Percentiles rank a stretch among this genome's conserved stretches.
Evolutionary conservation across 2,329 filamentous ascomycete genomes (phyloP).

Genomic region (Neonectria hederae): DNA sequence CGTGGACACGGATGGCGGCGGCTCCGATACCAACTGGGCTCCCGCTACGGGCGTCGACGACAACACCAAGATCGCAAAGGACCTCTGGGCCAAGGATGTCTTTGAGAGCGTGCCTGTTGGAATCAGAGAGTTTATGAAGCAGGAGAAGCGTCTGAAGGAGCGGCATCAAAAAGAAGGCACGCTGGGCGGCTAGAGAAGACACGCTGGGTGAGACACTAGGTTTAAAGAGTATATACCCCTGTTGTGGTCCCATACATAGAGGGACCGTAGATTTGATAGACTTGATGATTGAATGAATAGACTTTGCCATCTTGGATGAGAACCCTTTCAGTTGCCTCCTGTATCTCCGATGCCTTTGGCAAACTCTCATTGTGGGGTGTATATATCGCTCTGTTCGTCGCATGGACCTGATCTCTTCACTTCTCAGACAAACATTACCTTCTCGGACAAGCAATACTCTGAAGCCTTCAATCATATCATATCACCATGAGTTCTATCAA

Average conservation of each 20-base stretch:
- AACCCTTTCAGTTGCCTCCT: not conserved
- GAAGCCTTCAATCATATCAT: not conserved
- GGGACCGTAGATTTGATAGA: constrained; percentile 30
- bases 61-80: constrained; percentile 56
- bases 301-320: constrained; percentile 9
- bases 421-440: not conserved
- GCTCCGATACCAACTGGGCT: constrained; percentile 74
- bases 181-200: constrained; percentile 47
- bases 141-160: constrained; percentile 88
- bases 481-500: not conserved
- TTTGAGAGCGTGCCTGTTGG: constrained; percentile 88
- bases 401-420: not conserved
- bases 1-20: constrained; percentile 84
- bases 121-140: constrained; percentile 96
- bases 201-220: not conserved
- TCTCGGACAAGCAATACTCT: too few species aligned
- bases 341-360: not conserved
- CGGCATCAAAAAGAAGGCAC: constrained; percentile 71
- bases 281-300: constrained; percentile 34
- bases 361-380: not conserved
- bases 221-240: constrained; percentile 34
- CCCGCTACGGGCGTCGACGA: constrained; percentile 44
- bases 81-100: constrained; percentile 71
- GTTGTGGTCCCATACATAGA: constrained; percentile 19
- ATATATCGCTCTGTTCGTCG: not conserved